phyloP scores from a whole-genome alignment of 1,139 yeast genomes.

The Geotrichum phurueaensis region DNA sequence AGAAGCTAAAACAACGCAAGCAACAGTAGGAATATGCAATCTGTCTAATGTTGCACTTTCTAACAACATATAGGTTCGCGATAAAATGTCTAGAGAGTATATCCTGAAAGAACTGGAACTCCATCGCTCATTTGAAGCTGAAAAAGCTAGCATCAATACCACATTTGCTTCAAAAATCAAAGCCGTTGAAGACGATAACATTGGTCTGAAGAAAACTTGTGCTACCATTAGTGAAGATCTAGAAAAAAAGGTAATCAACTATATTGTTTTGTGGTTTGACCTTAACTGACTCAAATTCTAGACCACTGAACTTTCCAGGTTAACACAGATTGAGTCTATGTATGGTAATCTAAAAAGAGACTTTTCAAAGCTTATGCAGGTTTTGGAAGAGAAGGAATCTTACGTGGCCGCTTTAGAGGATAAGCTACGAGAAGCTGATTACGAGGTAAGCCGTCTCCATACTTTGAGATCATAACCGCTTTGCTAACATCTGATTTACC shows the following conservation, averaged over 20 bases:
- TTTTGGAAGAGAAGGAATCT: constrained; percentile 9
- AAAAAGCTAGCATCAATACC: constrained; percentile 6
- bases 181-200: constrained; percentile 9
- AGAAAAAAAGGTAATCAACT: constrained; percentile 6
- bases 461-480: neutral
- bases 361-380: constrained; percentile 3
- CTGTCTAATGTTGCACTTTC: neutral
- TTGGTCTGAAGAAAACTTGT: constrained; percentile 6
- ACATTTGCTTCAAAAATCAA: constrained; percentile 2
- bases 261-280: neutral
- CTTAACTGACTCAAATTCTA: neutral
- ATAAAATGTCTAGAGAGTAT: constrained; percentile 12
- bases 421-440: constrained; percentile 14
- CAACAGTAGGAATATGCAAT: constrained; percentile 2
- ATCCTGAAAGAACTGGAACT: constrained; percentile 15
- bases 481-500: neutral
- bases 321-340: constrained; percentile 11
- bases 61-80: constrained; percentile 8
- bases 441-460: constrained; percentile 10
- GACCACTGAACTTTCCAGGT: constrained; percentile 5
- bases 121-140: constrained; percentile 16
- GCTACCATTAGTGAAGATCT: constrained; percentile 1
- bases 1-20: constrained; percentile 10
- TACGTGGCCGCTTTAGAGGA: constrained; percentile 6
- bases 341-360: constrained; percentile 8